Base-by-base conservation (phyloP, 768 basidiomycete species). In the Hericium coralloides region DNA sequence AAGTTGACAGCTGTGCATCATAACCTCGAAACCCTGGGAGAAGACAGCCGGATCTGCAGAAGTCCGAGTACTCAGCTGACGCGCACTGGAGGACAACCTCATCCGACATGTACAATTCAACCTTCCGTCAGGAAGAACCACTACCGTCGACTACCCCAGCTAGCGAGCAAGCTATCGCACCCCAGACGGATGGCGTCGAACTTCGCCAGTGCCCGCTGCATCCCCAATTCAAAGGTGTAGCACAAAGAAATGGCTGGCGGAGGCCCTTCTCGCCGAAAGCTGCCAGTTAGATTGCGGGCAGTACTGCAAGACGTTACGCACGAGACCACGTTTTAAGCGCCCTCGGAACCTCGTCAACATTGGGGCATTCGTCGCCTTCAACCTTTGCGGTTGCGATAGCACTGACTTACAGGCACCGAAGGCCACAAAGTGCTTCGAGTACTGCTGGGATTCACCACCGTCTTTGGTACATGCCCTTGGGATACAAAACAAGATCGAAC, bases 41-140 rank as follows among this genome's bases (percentile, higher is more conserved):
- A 89, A 55, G 82, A 79, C 56, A 85, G 83, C 66, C 74, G 76
- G 84, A 84, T 69, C 73, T 85, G 61, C 91, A 95, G 70, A 99
- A 99, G 71, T 91, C 92, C 3, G 97, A 98, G 69, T 99, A 98
- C 70, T 98, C 97, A 17, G 0, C 77, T 99, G 57, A 94, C 92
- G 4, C 93, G 70, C 97, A 99, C 75, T 99, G 59, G 92, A 90
- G 37, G 95, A 95, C 72, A 94, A 95, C 71, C 76, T 97, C 64
- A 99, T 99, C 43, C 68, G 97, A 99, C 73, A 90, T 98, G 84
- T 99, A 98, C 71, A 95, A 12, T n/a, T 99, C 83, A 99, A 99
- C 72, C 76, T 99, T 63, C 97, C 97, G 2, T 98, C 95, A n/a
- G n/a, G 41, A 97, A 93, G 75, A 98, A 99, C 72, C 82, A 93